Conservation (phyloP, 2,329 filamentous ascomycete genomes). For the Colletotrichum sp. region DNA sequence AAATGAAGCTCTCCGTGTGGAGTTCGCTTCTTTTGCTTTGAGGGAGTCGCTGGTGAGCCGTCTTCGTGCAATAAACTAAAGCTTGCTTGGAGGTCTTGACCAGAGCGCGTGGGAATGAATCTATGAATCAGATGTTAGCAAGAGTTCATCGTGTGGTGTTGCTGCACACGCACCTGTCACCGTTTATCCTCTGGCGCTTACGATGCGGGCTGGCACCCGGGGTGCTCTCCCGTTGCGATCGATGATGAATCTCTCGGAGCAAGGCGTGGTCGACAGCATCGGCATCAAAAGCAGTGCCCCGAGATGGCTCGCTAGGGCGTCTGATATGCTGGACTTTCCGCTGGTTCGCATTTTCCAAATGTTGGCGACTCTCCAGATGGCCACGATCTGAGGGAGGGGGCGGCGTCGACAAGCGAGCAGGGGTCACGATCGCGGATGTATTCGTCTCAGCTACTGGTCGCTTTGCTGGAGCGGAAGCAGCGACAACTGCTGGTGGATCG, state of each 20-base stretch:
- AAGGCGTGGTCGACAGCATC: slow-evolving; percentile 57
- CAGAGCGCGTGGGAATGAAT: slow-evolving; percentile 93
- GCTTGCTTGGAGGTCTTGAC: slow-evolving; percentile 91
- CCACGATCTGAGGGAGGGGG: slow-evolving; percentile 49
- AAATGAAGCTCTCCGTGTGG: slow-evolving; percentile 93
- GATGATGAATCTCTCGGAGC: slow-evolving; percentile 55
- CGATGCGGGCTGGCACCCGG: slow-evolving; percentile 60
- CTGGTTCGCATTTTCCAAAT: slow-evolving; percentile 38
- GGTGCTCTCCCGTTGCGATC: slow-evolving; percentile 56
- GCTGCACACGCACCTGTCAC: slow-evolving; percentile 57
- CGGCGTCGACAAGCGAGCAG: slow-evolving; percentile 47
- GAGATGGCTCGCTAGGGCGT: slow-evolving; percentile 39
- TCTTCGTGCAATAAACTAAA: slow-evolving; percentile 93
- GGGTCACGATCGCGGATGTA: slow-evolving; percentile 36
- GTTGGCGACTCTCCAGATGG: slow-evolving; percentile 45
- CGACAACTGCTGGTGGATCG: slow-evolving; percentile 27
- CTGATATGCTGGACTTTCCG: slow-evolving; percentile 37
- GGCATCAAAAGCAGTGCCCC: slow-evolving; percentile 47
- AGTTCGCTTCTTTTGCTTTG: slow-evolving; percentile 81
- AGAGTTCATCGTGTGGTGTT: background rate
- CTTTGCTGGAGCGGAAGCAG: slow-evolving; percentile 31
- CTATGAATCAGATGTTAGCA: slow-evolving; percentile 47
- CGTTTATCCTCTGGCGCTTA: slow-evolving; percentile 65
- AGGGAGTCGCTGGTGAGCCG: slow-evolving; percentile 89
- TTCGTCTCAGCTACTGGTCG: slow-evolving; percentile 36